phyloP scores from a whole-genome alignment of 1,284 basidiomycete species.

The Boletus sp. region DNA sequence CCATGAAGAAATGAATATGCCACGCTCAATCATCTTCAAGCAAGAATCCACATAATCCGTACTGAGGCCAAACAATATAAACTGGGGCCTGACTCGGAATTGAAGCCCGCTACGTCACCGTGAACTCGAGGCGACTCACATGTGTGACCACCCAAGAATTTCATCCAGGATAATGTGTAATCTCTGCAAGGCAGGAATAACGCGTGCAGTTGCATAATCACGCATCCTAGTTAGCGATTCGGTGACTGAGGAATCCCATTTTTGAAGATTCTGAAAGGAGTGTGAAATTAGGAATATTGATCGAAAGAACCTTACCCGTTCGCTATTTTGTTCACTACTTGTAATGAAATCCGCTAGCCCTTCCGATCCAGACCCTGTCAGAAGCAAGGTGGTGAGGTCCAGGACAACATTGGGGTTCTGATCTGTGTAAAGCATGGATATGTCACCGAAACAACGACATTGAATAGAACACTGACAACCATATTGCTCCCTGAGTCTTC shows the following conservation, averaged over 20 bases:
- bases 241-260: conserved; percentile 71
- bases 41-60: conserved; percentile 47
- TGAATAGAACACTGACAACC: conserved; percentile 47
- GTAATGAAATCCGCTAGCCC: conserved; percentile 68
- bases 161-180: conserved; percentile 71
- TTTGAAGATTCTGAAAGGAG: conserved; percentile 58
- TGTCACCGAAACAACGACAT: conserved; percentile 5
- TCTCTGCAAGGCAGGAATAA: conserved; percentile 71
- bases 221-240: conserved; percentile 69
- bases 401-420: conserved; percentile 57
- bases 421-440: conserved; percentile 37
- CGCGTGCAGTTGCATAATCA: conserved; percentile 64
- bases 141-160: conserved; percentile 66
- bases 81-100: conserved; percentile 42
- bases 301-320: conserved; percentile 51
- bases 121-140: conserved; percentile 46
- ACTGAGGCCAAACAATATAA: conserved; percentile 49
- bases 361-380: conserved; percentile 66
- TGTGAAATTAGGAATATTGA: conserved; percentile 18
- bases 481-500: conserved; percentile 58
- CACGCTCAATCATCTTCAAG: conserved; percentile 49
- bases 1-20: conserved; percentile 64
- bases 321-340: conserved; percentile 74
- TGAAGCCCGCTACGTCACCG: conserved; percentile 15
- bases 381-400: conserved; percentile 67